Percentiles rank a stretch among this genome's conserved stretches.
phyloP scores from a whole-genome alignment of 2,329 filamentous ascomycete genomes.

The Fusarium mundagurra region DNA sequence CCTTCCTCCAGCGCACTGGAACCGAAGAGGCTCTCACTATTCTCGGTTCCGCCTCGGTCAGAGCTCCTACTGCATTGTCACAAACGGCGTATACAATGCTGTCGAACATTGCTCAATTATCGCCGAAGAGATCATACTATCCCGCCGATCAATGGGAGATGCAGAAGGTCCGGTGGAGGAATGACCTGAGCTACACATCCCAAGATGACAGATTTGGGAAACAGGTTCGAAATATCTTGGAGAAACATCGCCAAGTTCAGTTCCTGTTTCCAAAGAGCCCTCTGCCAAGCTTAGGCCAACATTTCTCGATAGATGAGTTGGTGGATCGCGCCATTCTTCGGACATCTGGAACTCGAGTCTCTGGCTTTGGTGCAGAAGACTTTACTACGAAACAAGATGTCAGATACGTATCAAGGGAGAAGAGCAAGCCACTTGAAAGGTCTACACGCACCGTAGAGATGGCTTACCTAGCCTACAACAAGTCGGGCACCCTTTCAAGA shows the following conservation, averaged over 20 bases:
- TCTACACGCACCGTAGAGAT: neutral
- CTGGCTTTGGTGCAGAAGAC: slow-evolving; percentile 36
- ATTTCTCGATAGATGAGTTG: neutral
- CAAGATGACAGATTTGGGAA: slow-evolving; percentile 56
- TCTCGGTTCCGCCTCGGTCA: slow-evolving; percentile 57
- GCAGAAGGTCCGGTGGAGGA: slow-evolving; percentile 58
- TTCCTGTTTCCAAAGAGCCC: slow-evolving; percentile 19
- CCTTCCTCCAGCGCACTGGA: slow-evolving; percentile 59
- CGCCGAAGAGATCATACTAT: slow-evolving; percentile 55
- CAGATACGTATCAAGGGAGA: slow-evolving; percentile 17
- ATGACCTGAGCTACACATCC: slow-evolving; percentile 50
- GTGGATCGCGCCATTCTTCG: slow-evolving; percentile 26
- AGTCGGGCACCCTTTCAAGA: neutral
- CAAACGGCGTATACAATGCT: neutral
- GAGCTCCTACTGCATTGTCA: slow-evolving; percentile 42
- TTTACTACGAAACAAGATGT: slow-evolving; percentile 15
- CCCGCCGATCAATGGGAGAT: slow-evolving; percentile 52
- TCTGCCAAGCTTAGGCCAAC: rapidly evolving
- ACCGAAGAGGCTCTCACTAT: slow-evolving; percentile 64
- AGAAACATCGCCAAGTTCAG: neutral
- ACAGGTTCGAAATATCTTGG: neutral
- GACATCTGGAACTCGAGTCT: slow-evolving; percentile 9
- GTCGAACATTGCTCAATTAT: neutral
- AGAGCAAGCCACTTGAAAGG: neutral
- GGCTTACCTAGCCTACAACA: neutral